Conservation (phyloP, 306 rosid genomes). For the Malus asiatica region DNA sequence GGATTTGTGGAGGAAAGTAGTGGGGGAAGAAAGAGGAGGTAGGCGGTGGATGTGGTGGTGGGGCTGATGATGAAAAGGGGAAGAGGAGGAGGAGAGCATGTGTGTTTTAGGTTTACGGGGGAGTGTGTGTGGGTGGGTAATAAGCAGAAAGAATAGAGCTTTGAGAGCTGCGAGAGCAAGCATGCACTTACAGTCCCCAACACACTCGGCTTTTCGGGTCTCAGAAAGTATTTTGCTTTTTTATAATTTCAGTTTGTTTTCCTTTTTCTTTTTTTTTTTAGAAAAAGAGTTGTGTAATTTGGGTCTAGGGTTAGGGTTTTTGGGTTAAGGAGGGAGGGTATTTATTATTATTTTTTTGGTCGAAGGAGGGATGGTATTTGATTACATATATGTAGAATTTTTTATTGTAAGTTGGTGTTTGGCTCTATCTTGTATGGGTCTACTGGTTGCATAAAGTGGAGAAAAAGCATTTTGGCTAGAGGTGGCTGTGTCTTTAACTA, state of each 20-base stretch:
- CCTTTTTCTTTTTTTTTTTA: background rate
- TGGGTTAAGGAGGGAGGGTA: background rate
- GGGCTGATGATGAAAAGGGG: slow-evolving; percentile 33
- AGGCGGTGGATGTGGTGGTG: slow-evolving; percentile 19
- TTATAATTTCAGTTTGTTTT: background rate
- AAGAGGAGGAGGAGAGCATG: slow-evolving; percentile 51
- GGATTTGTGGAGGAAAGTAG: slow-evolving; percentile 2
- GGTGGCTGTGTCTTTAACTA: slow-evolving; percentile 53
- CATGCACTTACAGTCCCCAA: slow-evolving; percentile 54
- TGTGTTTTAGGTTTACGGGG: slow-evolving; percentile 41
- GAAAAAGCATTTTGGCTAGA: slow-evolving; percentile 49
- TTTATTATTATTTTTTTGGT: background rate
- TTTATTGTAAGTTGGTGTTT: slow-evolving; percentile 22
- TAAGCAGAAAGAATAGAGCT: slow-evolving; percentile 30
- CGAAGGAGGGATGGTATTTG: background rate
- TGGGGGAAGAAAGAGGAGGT: slow-evolving; percentile 1
- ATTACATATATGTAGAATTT: background rate
- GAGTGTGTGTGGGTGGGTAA: slow-evolving; percentile 41
- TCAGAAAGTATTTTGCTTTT: slow-evolving; percentile 11
- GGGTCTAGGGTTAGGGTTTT: slow-evolving; percentile 14
- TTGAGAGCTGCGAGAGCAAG: slow-evolving; percentile 50
- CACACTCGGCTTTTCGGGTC: background rate
- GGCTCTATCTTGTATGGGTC: slow-evolving; percentile 31
- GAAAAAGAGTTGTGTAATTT: slow-evolving; percentile 18
- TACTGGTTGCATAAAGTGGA: slow-evolving; percentile 29